Conservation (phyloP, 1,284 basidiomycete species). For the Mycosarcoma mackinlayi region DNA sequence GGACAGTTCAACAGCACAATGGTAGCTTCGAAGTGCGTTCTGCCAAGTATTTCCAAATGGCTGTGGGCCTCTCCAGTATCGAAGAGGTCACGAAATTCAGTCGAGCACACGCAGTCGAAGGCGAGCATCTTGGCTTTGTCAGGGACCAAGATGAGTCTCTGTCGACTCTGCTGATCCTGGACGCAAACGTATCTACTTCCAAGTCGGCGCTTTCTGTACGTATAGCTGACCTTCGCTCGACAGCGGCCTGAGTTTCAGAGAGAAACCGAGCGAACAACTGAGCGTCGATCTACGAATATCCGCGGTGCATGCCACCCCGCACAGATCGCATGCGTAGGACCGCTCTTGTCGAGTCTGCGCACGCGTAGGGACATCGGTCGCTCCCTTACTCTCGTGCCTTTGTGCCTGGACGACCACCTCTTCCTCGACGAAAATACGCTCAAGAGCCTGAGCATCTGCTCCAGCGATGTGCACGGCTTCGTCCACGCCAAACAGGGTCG, state of each 20-base stretch:
- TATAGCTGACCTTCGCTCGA: no score
- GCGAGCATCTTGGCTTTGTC: neutral
- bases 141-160: conserved; percentile 6
- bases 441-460: conserved; percentile 39
- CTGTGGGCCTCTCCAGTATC: conserved; percentile 27
- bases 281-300: no score
- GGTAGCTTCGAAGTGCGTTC: conserved; percentile 12
- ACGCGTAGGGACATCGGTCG: conserved; percentile 16
- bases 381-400: conserved; percentile 15
- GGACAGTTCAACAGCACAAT: conserved; percentile 19
- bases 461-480: conserved; percentile 33
- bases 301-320: neutral
- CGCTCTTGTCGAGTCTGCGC: conserved; percentile 33
- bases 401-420: conserved; percentile 30
- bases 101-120: neutral
- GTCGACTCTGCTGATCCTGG: conserved; percentile 16
- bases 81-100: conserved; percentile 18
- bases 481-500: conserved; percentile 33
- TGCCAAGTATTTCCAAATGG: conserved; percentile 26
- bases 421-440: conserved; percentile 47
- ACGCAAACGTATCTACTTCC: conserved; percentile 27
- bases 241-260: no score
- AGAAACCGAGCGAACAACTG: no score
- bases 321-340: conserved; percentile 28
- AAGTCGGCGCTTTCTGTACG: conserved; percentile 35